phyloP scores from a whole-genome alignment of 129 eudicot species.

The Flaveria ramosissima region DNA sequence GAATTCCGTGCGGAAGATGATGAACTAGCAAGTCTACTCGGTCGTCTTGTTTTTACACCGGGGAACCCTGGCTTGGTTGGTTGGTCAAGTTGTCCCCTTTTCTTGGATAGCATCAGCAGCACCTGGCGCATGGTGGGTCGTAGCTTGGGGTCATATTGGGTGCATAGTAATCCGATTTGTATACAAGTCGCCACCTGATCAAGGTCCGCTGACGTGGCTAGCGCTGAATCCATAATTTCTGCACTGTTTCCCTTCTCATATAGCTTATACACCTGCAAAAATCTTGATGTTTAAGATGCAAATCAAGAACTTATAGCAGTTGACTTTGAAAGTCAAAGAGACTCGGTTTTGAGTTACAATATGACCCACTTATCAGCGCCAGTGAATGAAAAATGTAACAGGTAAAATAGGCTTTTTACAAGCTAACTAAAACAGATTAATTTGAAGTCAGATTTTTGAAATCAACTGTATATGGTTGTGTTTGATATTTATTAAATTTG shows the following conservation, averaged over 20 bases:
- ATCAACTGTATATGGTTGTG: not conserved
- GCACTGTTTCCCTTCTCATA: slow-evolving; percentile 55
- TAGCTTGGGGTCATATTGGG: slow-evolving; percentile 67
- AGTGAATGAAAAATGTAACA: not conserved
- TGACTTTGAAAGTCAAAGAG: slow-evolving; percentile 16
- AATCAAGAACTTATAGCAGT: not conserved
- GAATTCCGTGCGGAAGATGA: slow-evolving; percentile 47
- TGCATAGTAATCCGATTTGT: slow-evolving; percentile 70
- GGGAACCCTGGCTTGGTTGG: slow-evolving; percentile 76
- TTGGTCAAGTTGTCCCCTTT: slow-evolving; percentile 55
- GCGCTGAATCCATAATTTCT: slow-evolving; percentile 63
- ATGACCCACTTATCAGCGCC: not conserved
- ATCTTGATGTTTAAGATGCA: slow-evolving; percentile 6
- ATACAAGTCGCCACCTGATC: slow-evolving; percentile 65
- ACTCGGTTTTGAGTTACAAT: not conserved
- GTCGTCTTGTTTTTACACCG: slow-evolving; percentile 53
- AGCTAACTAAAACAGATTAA: not conserved
- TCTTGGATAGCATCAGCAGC: slow-evolving; percentile 65
- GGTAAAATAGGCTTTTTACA: not conserved
- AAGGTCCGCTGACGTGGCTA: slow-evolving; percentile 53
- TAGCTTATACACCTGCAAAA: slow-evolving; percentile 66
- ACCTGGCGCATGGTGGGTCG: slow-evolving; percentile 83
- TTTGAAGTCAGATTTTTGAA: not conserved
- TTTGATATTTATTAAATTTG: not conserved
- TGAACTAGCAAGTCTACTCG: slow-evolving; percentile 41